A percentile compares a stretch with the other conserved stretches of the same genome.
Conservation (phyloP, 1,139 yeast genomes). For the Geotrichum klebahnii region DNA sequence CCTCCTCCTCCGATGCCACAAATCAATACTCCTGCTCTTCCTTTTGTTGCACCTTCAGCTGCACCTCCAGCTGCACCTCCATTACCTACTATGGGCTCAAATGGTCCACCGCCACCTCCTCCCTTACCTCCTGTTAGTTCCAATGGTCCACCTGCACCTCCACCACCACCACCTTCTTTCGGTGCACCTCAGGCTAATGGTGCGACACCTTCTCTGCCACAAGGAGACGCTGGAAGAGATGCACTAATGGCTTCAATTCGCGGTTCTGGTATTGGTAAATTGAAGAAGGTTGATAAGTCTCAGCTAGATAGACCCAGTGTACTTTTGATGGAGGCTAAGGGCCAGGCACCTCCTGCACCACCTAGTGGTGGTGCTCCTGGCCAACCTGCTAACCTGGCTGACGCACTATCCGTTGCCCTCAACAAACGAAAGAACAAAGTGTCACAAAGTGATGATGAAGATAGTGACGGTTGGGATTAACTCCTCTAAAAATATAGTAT, state of each 20-base stretch:
- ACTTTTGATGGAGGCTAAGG: constrained; percentile 64
- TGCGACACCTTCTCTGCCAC: constrained; percentile 38
- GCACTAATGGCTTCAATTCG: constrained; percentile 85
- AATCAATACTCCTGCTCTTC: constrained; percentile 29
- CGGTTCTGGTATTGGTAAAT: constrained; percentile 57
- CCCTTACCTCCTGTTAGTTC: constrained; percentile 30
- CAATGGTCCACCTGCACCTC: constrained; percentile 25
- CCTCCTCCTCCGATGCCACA: constrained; percentile 38
- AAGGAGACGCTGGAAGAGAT: constrained; percentile 62
- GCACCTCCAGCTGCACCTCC: too few relatives aligned
- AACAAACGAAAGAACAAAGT: constrained; percentile 78
- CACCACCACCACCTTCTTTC: constrained; percentile 26
- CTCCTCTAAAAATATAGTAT: background rate
- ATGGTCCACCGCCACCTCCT: constrained; percentile 42
- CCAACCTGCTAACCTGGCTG: constrained; percentile 64
- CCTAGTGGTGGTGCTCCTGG: constrained; percentile 38
- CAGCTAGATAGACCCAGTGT: constrained; percentile 77
- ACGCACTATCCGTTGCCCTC: constrained; percentile 83
- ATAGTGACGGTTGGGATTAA: constrained; percentile 62
- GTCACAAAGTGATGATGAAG: constrained; percentile 81
- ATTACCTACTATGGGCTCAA: constrained; percentile 37
- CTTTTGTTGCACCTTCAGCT: too few relatives aligned
- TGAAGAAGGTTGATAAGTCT: constrained; percentile 59
- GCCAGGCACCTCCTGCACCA: constrained; percentile 44
- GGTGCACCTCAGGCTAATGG: constrained; percentile 36